Evolutionary conservation across 805 yeast species (phyloP).

Genomic region (Lachancea fermentati): DNA sequence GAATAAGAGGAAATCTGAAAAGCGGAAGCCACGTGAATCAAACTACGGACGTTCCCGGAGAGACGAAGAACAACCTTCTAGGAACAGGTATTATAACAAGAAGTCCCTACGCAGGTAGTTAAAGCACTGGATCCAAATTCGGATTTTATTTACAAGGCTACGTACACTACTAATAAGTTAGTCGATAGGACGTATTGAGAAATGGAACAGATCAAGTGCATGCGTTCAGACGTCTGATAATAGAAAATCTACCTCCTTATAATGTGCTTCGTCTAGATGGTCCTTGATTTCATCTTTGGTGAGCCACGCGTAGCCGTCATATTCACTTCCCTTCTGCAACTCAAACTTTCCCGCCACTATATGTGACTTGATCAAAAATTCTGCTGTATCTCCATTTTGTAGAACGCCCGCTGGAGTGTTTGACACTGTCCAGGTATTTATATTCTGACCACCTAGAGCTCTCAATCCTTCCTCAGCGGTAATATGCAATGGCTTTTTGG

Average conservation of each 20-base stretch:
- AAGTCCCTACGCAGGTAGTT: constrained; percentile 3
- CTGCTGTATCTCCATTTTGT: constrained; percentile 37
- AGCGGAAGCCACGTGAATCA: not conserved
- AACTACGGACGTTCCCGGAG: not conserved
- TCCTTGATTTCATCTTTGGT: constrained; percentile 69
- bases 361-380: constrained; percentile 79
- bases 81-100: constrained; percentile 2
- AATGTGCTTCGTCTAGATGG: constrained; percentile 51
- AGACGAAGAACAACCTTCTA: constrained; percentile 2
- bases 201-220: not conserved
- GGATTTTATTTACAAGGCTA: constrained; percentile 10
- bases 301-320: constrained; percentile 70
- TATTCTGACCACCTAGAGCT: constrained; percentile 61
- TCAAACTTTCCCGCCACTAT: constrained; percentile 77
- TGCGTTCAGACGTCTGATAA: constrained; percentile 28
- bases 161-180: not conserved
- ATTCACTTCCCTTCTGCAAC: constrained; percentile 34
- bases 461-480: constrained; percentile 73
- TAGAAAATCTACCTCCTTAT: constrained; percentile 41
- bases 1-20: not conserved
- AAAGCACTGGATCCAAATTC: not conserved
- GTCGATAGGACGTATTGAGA: not conserved
- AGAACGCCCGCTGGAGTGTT: constrained; percentile 75
- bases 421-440: constrained; percentile 90
- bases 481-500: constrained; percentile 53